Evolutionary conservation across 2,329 filamentous ascomycete species (phyloP), one percentile per base, ranked within the genome.

Genomic region (Calonectria multiphialidica): DNA sequence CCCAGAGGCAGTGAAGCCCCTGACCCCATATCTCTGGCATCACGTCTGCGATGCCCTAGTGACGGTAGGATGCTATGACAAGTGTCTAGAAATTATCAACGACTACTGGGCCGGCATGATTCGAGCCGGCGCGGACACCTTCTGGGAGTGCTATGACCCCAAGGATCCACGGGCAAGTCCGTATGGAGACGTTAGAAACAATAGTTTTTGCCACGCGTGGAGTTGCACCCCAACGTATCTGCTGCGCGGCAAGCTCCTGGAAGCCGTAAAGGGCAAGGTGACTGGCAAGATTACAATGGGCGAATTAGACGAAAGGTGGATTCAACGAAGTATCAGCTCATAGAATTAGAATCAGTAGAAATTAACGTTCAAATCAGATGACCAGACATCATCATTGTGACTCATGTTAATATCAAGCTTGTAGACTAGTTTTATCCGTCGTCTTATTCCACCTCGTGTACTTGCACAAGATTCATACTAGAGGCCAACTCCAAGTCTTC

Each of bases 181-280:
- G 21, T 75, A 75, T 6, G 73, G 73, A 23, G 73, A 75, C 49
- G 72, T 70, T 10, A 66, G 73, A 23, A 75, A 74, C 53, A 75
- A 75, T 61, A 74, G 73, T 35, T 74, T 73, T 25, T 75, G 73
- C 45, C 73, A 74, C 23, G 73, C 73, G 13, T 75, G 73, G 73
- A 75, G 73, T n/a, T 75, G 73, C 28, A 74, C 72, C 12, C 73
- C 73, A 3, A 75, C 73, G 0, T 73, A 72, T 50, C 16, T 75
- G 5, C 62, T 75, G 13, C 66, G n/a, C 3, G 71, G 66, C 21
- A 62, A 70, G 18, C 55, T 72, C 3, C 21, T 70, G 1, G 47
- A 63, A 2, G 42, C 53, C 16, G 67, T 40, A 47, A 63, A 62
- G 2, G 71, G 67, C 21, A 70, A 59, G 55, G 62, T 70, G 45